phyloP scores from a whole-genome alignment of 1,139 yeast genomes.

The Debaryomycetaceae sp. region DNA sequence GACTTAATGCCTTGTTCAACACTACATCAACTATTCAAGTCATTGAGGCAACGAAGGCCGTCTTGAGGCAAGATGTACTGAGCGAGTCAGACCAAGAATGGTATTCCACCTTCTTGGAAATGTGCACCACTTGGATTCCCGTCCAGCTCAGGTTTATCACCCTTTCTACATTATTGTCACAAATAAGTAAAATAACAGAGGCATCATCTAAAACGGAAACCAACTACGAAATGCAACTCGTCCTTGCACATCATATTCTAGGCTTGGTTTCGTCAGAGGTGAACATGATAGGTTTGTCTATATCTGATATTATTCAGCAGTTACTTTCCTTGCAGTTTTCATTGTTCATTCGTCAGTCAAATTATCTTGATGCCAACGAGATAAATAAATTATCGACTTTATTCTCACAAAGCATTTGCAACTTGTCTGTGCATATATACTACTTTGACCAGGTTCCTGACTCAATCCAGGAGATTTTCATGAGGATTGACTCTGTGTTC shows the following conservation, averaged over 20 bases:
- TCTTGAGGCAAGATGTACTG: constrained; percentile 34
- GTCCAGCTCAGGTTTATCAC: constrained; percentile 82
- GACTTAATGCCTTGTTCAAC: constrained; percentile 48
- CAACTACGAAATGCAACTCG: constrained; percentile 38
- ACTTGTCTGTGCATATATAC: constrained; percentile 68
- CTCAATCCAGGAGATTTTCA: constrained; percentile 56
- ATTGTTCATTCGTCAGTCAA: constrained; percentile 30
- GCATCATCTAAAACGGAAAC: constrained; percentile 19
- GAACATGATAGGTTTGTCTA: constrained; percentile 84
- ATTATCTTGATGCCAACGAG: constrained; percentile 18
- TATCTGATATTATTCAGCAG: constrained; percentile 73
- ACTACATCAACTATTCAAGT: constrained; percentile 51
- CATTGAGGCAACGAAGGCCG: constrained; percentile 42
- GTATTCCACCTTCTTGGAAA: constrained; percentile 58
- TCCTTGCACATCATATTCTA: constrained; percentile 53
- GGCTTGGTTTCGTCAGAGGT: constrained; percentile 75
- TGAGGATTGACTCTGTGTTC: constrained; percentile 35
- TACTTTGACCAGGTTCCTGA: constrained; percentile 81
- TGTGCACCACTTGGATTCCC: constrained; percentile 77
- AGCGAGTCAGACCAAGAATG: constrained; percentile 32
- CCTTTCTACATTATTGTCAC: constrained; percentile 41
- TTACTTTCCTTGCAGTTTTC: constrained; percentile 58
- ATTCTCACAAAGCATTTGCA: constrained; percentile 51
- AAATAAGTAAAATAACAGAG: constrained; percentile 21
- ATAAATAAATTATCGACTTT: constrained; percentile 25